Base-by-base conservation (phyloP, 805 yeast species). In the Ogataea henricii region DNA sequence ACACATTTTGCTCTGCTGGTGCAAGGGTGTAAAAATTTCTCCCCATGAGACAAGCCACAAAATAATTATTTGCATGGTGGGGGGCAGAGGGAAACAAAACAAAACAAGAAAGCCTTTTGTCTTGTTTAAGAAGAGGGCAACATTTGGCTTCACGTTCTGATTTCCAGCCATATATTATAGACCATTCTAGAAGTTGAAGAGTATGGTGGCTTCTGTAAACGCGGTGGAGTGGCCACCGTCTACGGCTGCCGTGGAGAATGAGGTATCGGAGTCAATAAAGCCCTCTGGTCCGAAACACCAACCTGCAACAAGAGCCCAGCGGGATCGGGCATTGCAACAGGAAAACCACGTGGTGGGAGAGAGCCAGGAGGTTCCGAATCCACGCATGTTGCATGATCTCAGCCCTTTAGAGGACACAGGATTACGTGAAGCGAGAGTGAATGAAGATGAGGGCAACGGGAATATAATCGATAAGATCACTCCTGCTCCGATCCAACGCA, bases 1-100 rank as follows among this genome's bases (percentile, higher is more conserved):
- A n/a, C n/a, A n/a, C n/a, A n/a, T n/a, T n/a, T n/a, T n/a, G n/a
- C n/a, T n/a, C n/a, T n/a, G n/a, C n/a, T n/a, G n/a, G n/a, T n/a
- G n/a, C n/a, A n/a, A n/a, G n/a, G n/a, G n/a, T n/a, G n/a, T n/a
- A n/a, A n/a, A n/a, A n/a, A n/a, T n/a, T n/a, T n/a, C n/a, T n/a
- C n/a, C n/a, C n/a, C n/a, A n/a, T n/a, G n/a, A n/a, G n/a, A n/a
- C n/a, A n/a, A n/a, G n/a, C n/a, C n/a, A n/a, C n/a, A n/a, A n/a
- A n/a, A n/a, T n/a, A n/a, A n/a, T n/a, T n/a, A n/a, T n/a, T n/a
- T n/a, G n/a, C n/a, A n/a, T n/a, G n/a, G n/a, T n/a, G n/a, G n/a
- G n/a, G n/a, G n/a, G n/a, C n/a, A n/a, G n/a, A 43, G 52, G 48
- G 42, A 43, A 44, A 45, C 48, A 45, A 48, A 43, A 43, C 46